A percentile compares a stretch with the other conserved stretches of the same genome.
Evolutionary conservation across 306 rosid species (phyloP).

Genomic region (Acacia confusa): DNA sequence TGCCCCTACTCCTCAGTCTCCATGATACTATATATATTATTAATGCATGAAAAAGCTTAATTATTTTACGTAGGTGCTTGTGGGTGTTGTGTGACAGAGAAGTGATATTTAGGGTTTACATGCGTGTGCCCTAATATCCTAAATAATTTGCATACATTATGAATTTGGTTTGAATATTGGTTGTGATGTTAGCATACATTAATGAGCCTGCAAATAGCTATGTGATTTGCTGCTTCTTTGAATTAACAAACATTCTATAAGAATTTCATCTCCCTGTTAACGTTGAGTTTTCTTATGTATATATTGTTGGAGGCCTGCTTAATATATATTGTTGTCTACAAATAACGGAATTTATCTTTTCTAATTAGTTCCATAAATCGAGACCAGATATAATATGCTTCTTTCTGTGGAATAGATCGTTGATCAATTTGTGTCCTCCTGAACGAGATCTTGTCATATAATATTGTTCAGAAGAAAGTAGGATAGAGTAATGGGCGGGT

Average conservation of each 20-base stretch:
- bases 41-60: neutral
- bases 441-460: neutral
- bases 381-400: neutral
- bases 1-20: neutral
- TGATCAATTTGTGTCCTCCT: neutral
- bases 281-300: neutral
- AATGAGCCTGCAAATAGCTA: neutral
- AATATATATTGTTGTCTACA: neutral
- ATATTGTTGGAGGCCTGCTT: too few species aligned
- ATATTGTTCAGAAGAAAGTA: too few species aligned
- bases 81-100: too few species aligned
- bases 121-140: neutral
- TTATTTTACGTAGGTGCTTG: neutral
- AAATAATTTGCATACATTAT: conserved; percentile 9
- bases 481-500: too few species aligned
- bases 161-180: conserved; percentile 9
- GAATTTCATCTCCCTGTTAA: neutral
- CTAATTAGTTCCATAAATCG: neutral
- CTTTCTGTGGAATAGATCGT: neutral
- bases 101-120: neutral
- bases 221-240: neutral
- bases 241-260: neutral
- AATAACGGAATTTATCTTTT: neutral
- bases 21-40: neutral
- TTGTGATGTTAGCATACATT: neutral